These are phyloP conservation scores for Trametes coccinea DNA, from an alignment of 768 basidiomycete genomes.

Conservation along the genomic window DNA sequence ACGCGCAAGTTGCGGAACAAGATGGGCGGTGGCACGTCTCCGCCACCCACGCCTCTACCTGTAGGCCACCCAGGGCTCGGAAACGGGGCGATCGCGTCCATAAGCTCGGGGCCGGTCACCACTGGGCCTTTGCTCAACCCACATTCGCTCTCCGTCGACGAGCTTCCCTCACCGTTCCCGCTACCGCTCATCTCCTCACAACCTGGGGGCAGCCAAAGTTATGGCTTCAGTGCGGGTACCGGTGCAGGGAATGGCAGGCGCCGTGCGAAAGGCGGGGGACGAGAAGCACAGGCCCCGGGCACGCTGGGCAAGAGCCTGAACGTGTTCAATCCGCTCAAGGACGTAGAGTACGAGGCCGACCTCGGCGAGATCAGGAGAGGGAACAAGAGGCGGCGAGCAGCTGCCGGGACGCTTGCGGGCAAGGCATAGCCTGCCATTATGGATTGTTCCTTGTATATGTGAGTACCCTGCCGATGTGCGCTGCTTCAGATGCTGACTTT, in stretches of 20 bases:
- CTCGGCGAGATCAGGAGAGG: slow-evolving; percentile 77
- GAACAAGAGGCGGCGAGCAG: slow-evolving; percentile 60
- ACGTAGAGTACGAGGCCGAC: slow-evolving; percentile 72
- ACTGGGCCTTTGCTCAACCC: slow-evolving; percentile 75
- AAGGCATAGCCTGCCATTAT: slow-evolving; percentile 14
- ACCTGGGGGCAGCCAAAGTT: slow-evolving; percentile 34
- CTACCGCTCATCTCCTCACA: slow-evolving; percentile 63
- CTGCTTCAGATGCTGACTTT: not conserved
- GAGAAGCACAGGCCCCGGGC: slow-evolving; percentile 60
- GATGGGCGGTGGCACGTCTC: slow-evolving; percentile 59
- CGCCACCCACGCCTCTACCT: slow-evolving; percentile 71
- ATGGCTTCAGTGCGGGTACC: slow-evolving; percentile 20
- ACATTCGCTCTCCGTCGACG: slow-evolving; percentile 83
- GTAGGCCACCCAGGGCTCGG: slow-evolving; percentile 24
- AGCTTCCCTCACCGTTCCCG: slow-evolving; percentile 84
- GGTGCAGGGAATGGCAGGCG: slow-evolving; percentile 34
- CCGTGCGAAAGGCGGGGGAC: slow-evolving; percentile 40
- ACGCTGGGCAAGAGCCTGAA: slow-evolving; percentile 74
- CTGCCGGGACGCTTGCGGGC: slow-evolving; percentile 26
- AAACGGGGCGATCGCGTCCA: slow-evolving; percentile 39
- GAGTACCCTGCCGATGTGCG: not conserved
- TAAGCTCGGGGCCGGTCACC: slow-evolving; percentile 58
- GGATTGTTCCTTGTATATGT: not conserved
- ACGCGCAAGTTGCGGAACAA: slow-evolving; percentile 86
- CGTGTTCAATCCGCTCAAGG: slow-evolving; percentile 58